phyloP scores from a whole-genome alignment of 768 basidiomycete species.

The Leccinum ochraceum region DNA sequence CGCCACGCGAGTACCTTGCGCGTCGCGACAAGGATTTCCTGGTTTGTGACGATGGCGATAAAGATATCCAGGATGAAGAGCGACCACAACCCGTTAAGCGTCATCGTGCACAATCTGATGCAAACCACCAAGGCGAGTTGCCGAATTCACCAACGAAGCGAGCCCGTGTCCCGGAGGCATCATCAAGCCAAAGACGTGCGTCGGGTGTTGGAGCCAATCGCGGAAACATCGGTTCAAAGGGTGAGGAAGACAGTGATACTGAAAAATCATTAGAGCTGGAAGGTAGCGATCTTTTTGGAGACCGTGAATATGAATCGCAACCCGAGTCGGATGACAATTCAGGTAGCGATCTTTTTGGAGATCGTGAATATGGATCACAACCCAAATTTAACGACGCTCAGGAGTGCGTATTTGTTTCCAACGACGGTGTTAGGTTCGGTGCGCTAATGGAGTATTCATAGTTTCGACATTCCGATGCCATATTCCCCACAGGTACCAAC shows the following conservation, averaged over 20 bases:
- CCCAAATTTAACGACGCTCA: not conserved
- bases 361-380: not conserved
- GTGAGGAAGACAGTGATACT: not conserved
- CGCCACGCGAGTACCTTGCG: not conserved
- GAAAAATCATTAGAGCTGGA: slow-evolving; percentile 12
- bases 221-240: not conserved
- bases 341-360: slow-evolving; percentile 27
- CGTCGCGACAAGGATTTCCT: not conserved
- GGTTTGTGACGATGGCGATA: slow-evolving; percentile 11
- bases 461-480: slow-evolving; percentile 2
- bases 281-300: slow-evolving; percentile 27
- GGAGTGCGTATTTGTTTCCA: slow-evolving; percentile 14
- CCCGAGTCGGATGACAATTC: not conserved
- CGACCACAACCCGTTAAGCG: slow-evolving; percentile 17
- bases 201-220: slow-evolving; percentile 2
- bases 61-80: slow-evolving; percentile 1
- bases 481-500: slow-evolving; percentile 1
- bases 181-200: not conserved
- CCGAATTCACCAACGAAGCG: slow-evolving; percentile 11
- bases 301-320: not conserved
- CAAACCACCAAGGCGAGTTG: slow-evolving; percentile 1
- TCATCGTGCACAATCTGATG: slow-evolving; percentile 8
- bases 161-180: slow-evolving; percentile 6
- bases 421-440: not conserved
- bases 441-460: slow-evolving; percentile 7